phyloP scores from a whole-genome alignment of 2,329 filamentous ascomycete species.

The Paraconiothyrium sp. region DNA sequence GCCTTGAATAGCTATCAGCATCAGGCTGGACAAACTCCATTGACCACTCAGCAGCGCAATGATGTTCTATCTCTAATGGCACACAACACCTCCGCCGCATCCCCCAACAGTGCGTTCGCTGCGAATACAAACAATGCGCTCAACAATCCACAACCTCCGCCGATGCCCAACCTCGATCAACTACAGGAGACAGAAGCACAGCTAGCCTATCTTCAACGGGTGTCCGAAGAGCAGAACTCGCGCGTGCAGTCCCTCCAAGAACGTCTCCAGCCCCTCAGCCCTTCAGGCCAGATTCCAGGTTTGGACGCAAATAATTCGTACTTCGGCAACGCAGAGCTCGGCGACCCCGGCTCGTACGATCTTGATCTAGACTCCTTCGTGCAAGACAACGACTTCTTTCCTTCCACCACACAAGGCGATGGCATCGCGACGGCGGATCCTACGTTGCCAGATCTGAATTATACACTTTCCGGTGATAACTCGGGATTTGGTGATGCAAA shows the following conservation, averaged over 20 bases:
- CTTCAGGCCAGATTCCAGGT: conserved; percentile 80
- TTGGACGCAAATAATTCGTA: conserved; percentile 53
- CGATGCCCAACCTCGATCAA: conserved; percentile 66
- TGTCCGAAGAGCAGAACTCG: conserved; percentile 81
- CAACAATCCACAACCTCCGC: conserved; percentile 63
- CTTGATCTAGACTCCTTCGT: conserved; percentile 68
- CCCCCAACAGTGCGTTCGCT: conserved; percentile 31
- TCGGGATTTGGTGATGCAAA: conserved; percentile 15
- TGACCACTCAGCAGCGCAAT: conserved; percentile 59
- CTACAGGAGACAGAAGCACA: conserved; percentile 77
- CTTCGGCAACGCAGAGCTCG: conserved; percentile 48
- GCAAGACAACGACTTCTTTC: conserved; percentile 65
- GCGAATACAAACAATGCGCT: conserved; percentile 64
- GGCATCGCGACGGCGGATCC: conserved; percentile 15
- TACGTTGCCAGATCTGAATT: conserved; percentile 40
- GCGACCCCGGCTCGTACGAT: conserved; percentile 50
- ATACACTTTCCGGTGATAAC: conserved; percentile 28
- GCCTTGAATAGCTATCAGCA: conserved; percentile 59
- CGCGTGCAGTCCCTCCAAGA: conserved; percentile 79
- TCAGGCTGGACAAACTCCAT: conserved; percentile 55
- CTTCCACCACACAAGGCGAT: conserved; percentile 23
- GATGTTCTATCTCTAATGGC: conserved; percentile 60
- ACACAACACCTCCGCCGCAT: conserved; percentile 54
- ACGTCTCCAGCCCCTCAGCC: conserved; percentile 80
- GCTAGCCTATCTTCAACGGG: conserved; percentile 78